Percentiles rank a stretch among this genome's conserved stretches.
These are phyloP conservation scores for Ilex paraguariensis DNA, from an alignment of 305 asterid species.

Conservation along the genomic window DNA sequence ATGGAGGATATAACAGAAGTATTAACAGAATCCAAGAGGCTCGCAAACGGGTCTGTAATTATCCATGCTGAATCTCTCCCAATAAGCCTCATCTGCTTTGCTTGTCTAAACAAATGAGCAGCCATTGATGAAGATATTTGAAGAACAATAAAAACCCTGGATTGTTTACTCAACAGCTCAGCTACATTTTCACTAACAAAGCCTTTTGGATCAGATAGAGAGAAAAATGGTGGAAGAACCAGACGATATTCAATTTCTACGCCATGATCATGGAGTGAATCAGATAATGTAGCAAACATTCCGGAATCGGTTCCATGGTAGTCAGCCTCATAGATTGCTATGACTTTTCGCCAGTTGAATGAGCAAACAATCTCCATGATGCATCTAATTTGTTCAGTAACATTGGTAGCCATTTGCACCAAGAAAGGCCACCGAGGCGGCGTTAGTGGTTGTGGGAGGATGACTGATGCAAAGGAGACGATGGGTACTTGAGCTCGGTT, in stretches of 20 bases:
- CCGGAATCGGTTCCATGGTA: slow-evolving; percentile 25
- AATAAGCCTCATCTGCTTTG: slow-evolving; percentile 26
- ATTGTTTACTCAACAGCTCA: slow-evolving; percentile 20
- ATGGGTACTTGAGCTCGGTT: slow-evolving; percentile 26
- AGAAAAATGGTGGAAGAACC: slow-evolving; percentile 24
- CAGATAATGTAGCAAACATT: slow-evolving; percentile 18
- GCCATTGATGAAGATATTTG: slow-evolving; percentile 26
- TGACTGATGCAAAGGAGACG: slow-evolving; percentile 24
- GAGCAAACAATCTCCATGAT: slow-evolving; percentile 18
- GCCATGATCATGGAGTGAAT: slow-evolving; percentile 22
- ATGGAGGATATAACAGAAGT: slow-evolving; percentile 13
- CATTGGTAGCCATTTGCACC: slow-evolving; percentile 24
- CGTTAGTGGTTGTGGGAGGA: slow-evolving; percentile 7
- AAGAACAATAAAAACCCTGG: slow-evolving; percentile 36
- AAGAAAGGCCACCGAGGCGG: slow-evolving; percentile 38
- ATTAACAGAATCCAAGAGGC: slow-evolving; percentile 29
- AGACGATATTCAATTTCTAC: slow-evolving; percentile 26
- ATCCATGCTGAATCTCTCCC: slow-evolving; percentile 43
- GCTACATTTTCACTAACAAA: slow-evolving; percentile 14
- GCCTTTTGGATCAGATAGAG: slow-evolving; percentile 19
- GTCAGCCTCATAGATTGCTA: slow-evolving; percentile 26
- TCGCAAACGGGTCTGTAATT: slow-evolving; percentile 21
- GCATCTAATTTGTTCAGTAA: slow-evolving; percentile 25
- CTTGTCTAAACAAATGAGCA: slow-evolving; percentile 22
- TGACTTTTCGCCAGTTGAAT: slow-evolving; percentile 29